Percentiles rank a stretch among this genome's conserved stretches.
phyloP scores from a whole-genome alignment of 2,329 filamentous ascomycete species.

The Fusarium nurragi region DNA sequence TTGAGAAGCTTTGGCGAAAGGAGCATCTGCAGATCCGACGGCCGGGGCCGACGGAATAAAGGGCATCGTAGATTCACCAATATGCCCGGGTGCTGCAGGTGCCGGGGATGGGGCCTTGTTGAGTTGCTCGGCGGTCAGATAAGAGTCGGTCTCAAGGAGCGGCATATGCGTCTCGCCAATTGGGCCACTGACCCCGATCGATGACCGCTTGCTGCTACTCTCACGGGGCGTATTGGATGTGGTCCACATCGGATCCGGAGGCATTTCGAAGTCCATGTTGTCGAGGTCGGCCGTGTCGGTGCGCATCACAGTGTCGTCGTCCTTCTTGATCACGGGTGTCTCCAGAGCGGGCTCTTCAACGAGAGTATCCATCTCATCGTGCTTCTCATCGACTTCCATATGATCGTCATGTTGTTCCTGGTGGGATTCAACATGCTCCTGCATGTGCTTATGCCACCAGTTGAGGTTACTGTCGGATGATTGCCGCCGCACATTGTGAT shows the following conservation, averaged over 20 bases:
- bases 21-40: constrained; percentile 32
- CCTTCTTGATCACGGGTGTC: constrained; percentile 19
- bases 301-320: constrained; percentile 45
- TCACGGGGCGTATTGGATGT: constrained; percentile 47
- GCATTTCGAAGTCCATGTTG: constrained; percentile 53
- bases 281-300: constrained; percentile 55
- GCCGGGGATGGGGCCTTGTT: constrained; percentile 35
- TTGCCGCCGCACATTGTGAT: constrained; percentile 58
- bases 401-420: constrained; percentile 52
- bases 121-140: constrained; percentile 32
- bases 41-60: constrained; percentile 37
- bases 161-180: constrained; percentile 44
- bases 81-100: constrained; percentile 31
- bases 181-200: constrained; percentile 40
- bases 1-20: constrained; percentile 45
- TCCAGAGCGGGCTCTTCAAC: constrained; percentile 35
- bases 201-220: constrained; percentile 42
- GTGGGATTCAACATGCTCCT: constrained; percentile 75
- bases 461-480: constrained; percentile 70
- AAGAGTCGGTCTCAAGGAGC: constrained; percentile 37
- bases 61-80: constrained; percentile 42
- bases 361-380: constrained; percentile 36
- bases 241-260: constrained; percentile 55
- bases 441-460: constrained; percentile 85
- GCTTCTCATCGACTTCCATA: constrained; percentile 45